phyloP scores from a whole-genome alignment of 805 yeast species.

The Torulaspora microellipsoides region DNA sequence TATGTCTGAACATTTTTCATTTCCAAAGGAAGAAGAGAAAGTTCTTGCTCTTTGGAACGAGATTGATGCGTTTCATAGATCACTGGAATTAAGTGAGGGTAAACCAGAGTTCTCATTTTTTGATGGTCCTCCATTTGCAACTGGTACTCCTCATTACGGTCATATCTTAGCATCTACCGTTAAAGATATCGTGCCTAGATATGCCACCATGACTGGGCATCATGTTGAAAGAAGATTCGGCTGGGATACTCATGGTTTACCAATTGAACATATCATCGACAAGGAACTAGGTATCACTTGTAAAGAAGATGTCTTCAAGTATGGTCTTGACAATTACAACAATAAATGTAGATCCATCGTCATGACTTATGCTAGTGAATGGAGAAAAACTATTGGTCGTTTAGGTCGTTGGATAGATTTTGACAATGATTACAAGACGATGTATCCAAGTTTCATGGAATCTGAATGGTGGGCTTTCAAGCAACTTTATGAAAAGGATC shows the following conservation, averaged over 20 bases:
- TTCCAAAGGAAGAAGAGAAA: conserved; percentile 86
- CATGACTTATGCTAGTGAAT: conserved; percentile 92
- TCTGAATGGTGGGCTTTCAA: conserved; percentile 99
- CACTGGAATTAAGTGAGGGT: conserved; percentile 77
- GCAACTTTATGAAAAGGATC: conserved; percentile 75
- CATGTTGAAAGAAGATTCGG: conserved; percentile 97
- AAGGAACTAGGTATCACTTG: conserved; percentile 90
- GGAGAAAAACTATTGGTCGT: conserved; percentile 91
- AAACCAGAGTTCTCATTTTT: conserved; percentile 86
- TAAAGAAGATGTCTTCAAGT: conserved; percentile 87
- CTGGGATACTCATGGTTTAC: conserved; percentile 99
- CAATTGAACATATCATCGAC: conserved; percentile 98
- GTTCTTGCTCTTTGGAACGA: conserved; percentile 81
- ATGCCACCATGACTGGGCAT: conserved; percentile 95
- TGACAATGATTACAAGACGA: conserved; percentile 95
- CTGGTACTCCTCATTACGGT: conserved; percentile 99
- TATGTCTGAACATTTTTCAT: conserved; percentile 54
- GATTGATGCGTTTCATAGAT: conserved; percentile 87
- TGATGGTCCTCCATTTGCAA: conserved; percentile 99
- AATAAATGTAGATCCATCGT: conserved; percentile 94
- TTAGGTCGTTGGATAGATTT: conserved; percentile 99
- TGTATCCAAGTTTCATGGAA: conserved; percentile 96
- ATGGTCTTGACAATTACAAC: conserved; percentile 93
- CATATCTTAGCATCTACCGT: conserved; percentile 95
- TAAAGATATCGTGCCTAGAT: conserved; percentile 95